phyloP scores from a whole-genome alignment of 345 rosid genomes.

The Syzygium jambos region DNA sequence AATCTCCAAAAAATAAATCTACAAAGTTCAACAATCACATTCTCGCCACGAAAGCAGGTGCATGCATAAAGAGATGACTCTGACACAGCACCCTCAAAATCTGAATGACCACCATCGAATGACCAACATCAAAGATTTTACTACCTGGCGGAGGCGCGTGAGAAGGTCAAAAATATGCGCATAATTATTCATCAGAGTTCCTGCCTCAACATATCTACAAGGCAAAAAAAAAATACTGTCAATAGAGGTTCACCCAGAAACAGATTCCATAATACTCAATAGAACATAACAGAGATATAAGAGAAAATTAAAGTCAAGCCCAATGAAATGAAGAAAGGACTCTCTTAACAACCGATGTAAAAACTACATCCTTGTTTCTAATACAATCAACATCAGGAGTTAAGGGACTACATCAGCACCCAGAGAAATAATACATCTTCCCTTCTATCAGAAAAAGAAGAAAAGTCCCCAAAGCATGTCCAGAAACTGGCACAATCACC shows the following conservation, averaged over 20 bases:
- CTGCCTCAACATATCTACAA: constrained; percentile 73
- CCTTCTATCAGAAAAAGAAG: neutral
- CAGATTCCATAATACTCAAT: neutral
- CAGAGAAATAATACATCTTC: neutral
- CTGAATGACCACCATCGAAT: neutral
- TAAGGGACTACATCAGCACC: neutral
- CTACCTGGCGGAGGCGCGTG: constrained; percentile 92
- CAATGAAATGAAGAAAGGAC: neutral
- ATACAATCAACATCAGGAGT: neutral
- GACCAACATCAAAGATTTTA: neutral
- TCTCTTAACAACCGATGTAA: neutral
- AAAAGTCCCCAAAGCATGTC: neutral
- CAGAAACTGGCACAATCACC: neutral
- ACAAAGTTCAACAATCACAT: neutral
- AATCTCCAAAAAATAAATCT: neutral
- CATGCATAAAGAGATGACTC: neutral
- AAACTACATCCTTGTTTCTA: neutral
- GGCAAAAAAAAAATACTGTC: neutral
- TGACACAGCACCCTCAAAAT: neutral
- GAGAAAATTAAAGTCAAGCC: neutral
- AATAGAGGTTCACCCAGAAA: neutral
- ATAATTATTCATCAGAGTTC: constrained; percentile 87
- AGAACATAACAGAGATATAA: neutral
- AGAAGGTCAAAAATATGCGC: constrained; percentile 98
- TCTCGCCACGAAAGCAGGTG: neutral